Conservation (phyloP, 768 basidiomycete species). For the Agrocybe praecox region DNA sequence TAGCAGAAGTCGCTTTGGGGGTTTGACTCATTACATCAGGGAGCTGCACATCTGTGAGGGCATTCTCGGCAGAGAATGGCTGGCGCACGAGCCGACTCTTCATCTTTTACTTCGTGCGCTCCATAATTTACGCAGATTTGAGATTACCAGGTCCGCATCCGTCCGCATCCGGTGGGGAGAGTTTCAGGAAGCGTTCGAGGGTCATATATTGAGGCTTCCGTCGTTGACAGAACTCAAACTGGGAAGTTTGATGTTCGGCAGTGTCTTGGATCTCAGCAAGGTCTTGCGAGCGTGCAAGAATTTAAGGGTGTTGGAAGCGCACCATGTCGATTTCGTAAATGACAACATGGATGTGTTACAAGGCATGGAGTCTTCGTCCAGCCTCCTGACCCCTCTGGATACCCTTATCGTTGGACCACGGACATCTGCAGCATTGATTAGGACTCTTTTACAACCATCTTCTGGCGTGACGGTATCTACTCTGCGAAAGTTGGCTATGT, state of each 20-base stretch:
- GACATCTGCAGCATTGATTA: constrained; percentile 24
- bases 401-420: constrained; percentile 25
- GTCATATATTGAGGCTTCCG: constrained; percentile 16
- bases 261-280: constrained; percentile 13
- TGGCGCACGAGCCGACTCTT: constrained; percentile 19
- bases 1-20: constrained; percentile 84
- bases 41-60: constrained; percentile 27
- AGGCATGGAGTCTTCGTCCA: not conserved
- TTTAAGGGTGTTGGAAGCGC: constrained; percentile 20
- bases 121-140: constrained; percentile 22
- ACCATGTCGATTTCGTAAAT: constrained; percentile 20
- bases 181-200: constrained; percentile 18
- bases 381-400: constrained; percentile 16
- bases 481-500: constrained; percentile 23
- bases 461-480: constrained; percentile 18
- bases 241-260: constrained; percentile 19
- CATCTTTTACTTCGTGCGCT: constrained; percentile 18
- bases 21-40: constrained; percentile 51
- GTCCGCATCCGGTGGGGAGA: constrained; percentile 22
- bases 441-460: constrained; percentile 22
- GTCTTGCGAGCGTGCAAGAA: constrained; percentile 17
- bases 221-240: constrained; percentile 23
- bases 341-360: constrained; percentile 4
- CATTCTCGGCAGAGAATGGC: constrained; percentile 21
- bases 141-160: constrained; percentile 22